Conservation (phyloP, 192 early-diverging fungal species). For the Coemansia sp. region DNA sequence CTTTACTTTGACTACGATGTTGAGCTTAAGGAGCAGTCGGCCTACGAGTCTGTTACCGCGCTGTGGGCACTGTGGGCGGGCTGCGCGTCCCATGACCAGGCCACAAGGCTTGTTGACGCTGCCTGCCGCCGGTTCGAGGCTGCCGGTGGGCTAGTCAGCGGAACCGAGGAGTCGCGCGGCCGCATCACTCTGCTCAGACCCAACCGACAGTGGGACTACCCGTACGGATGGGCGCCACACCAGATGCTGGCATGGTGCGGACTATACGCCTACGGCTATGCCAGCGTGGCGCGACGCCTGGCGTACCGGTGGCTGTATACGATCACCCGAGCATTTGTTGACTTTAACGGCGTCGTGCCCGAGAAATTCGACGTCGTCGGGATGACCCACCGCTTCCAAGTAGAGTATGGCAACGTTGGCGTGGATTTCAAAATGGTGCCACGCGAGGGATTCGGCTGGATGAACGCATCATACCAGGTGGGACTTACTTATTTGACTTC, state of each 20-base stretch:
- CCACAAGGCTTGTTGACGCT: conserved; percentile 68
- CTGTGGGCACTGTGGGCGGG: conserved; percentile 94
- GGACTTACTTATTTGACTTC: conserved; percentile 76
- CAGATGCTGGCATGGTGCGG: conserved; percentile 97
- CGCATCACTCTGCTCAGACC: conserved; percentile 78
- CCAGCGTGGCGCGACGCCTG: conserved; percentile 69
- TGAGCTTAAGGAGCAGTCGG: conserved; percentile 60
- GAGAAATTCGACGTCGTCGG: conserved; percentile 97
- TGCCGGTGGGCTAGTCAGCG: conserved; percentile 87
- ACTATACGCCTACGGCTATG: conserved; percentile 80
- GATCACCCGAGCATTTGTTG: conserved; percentile 93
- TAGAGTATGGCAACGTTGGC: conserved; percentile 98
- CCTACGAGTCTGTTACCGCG: conserved; percentile 88
- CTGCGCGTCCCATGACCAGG: conserved; percentile 75
- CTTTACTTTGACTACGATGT: conserved; percentile 95
- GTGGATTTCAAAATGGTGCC: conserved; percentile 91
- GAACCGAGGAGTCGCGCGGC: conserved; percentile 91
- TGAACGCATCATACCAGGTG: conserved; percentile 91
- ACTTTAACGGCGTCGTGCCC: conserved; percentile 95
- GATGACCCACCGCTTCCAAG: conserved; percentile 87
- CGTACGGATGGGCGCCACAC: conserved; percentile 98
- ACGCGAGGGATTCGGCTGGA: conserved; percentile 98
- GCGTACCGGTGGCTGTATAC: conserved; percentile 97
- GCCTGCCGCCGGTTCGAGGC: conserved; percentile 86
- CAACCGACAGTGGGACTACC: conserved; percentile 95